phyloP scores from a whole-genome alignment of 345 rosid species.

The Acer yangbiense region DNA sequence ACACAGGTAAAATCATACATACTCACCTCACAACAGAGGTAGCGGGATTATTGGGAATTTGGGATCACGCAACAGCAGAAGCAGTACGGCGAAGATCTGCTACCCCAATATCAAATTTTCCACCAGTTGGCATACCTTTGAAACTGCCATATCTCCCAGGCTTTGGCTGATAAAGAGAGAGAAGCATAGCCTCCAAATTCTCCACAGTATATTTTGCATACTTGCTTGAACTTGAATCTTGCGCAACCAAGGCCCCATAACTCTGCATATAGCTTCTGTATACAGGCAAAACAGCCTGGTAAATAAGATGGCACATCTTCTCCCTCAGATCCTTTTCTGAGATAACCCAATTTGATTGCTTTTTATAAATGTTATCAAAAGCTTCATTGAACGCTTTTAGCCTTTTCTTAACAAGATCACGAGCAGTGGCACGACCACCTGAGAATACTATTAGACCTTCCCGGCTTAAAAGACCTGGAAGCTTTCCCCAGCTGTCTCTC shows the following conservation, averaged over 20 bases:
- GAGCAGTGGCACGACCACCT: conserved; percentile 98
- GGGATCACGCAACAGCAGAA: conserved; percentile 65
- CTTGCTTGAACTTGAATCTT: conserved; percentile 81
- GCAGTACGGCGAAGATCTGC: conserved; percentile 73
- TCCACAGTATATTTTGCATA: conserved; percentile 87
- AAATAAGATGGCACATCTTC: conserved; percentile 72
- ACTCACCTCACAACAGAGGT: not conserved
- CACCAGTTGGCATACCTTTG: conserved; percentile 62
- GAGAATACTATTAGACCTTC: conserved; percentile 97
- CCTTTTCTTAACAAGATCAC: conserved; percentile 97
- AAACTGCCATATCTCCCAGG: conserved; percentile 88
- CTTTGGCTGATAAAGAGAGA: conserved; percentile 74
- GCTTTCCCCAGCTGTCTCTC: conserved; percentile 92
- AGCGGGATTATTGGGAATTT: not conserved
- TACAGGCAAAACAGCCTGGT: conserved; percentile 80
- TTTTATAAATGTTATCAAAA: conserved; percentile 80
- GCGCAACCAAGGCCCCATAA: conserved; percentile 94
- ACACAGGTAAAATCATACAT: conserved; percentile 23
- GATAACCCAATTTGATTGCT: conserved; percentile 77
- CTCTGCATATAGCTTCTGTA: conserved; percentile 98
- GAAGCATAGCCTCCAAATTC: conserved; percentile 78
- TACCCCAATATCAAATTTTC: conserved; percentile 53
- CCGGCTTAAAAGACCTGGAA: conserved; percentile 84
- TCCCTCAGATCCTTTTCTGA: conserved; percentile 89
- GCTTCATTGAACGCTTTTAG: conserved; percentile 85